Conservation (phyloP, 1,284 basidiomycete genomes). For the Crepidotus sp. region DNA sequence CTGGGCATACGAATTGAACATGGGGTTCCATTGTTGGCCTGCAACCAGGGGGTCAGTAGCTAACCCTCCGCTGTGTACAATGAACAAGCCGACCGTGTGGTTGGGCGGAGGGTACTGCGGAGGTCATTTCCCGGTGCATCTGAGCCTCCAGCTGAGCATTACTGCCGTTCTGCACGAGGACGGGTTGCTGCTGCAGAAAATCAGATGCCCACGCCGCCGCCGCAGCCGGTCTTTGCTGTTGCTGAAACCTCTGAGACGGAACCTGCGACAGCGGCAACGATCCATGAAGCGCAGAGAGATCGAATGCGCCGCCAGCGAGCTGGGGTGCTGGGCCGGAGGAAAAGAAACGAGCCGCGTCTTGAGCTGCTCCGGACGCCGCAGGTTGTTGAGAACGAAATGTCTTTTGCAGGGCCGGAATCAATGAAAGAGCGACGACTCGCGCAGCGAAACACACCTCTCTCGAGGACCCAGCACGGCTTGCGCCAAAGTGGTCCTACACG, state of each 20-base stretch:
- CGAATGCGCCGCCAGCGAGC: slow-evolving; percentile 36
- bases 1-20: slow-evolving; percentile 28
- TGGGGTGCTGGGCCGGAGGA: slow-evolving; percentile 34
- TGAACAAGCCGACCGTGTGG: slow-evolving; percentile 8
- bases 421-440: neutral
- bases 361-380: slow-evolving; percentile 36
- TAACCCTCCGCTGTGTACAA: neutral
- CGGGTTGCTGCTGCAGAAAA: slow-evolving; percentile 34
- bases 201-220: slow-evolving; percentile 54
- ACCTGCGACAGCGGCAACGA: slow-evolving; percentile 36
- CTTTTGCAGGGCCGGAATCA: slow-evolving; percentile 30
- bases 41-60: neutral
- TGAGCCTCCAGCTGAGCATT: slow-evolving; percentile 7
- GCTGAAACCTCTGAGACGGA: slow-evolving; percentile 15
- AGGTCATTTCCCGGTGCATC: slow-evolving; percentile 12
- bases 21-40: slow-evolving; percentile 32
- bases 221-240: slow-evolving; percentile 24
- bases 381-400: slow-evolving; percentile 49
- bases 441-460: slow-evolving; percentile 36
- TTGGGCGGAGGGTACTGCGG: slow-evolving; percentile 4
- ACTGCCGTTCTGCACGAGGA: slow-evolving; percentile 4
- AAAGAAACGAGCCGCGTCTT: slow-evolving; percentile 68
- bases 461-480: slow-evolving; percentile 47
- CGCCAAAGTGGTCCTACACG: slow-evolving; percentile 54
- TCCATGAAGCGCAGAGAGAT: slow-evolving; percentile 48